Percentiles rank a stretch among this genome's conserved stretches.
These are phyloP conservation scores for Quercus mongolica DNA, from an alignment of 306 rosid species.

Conservation along the genomic window DNA sequence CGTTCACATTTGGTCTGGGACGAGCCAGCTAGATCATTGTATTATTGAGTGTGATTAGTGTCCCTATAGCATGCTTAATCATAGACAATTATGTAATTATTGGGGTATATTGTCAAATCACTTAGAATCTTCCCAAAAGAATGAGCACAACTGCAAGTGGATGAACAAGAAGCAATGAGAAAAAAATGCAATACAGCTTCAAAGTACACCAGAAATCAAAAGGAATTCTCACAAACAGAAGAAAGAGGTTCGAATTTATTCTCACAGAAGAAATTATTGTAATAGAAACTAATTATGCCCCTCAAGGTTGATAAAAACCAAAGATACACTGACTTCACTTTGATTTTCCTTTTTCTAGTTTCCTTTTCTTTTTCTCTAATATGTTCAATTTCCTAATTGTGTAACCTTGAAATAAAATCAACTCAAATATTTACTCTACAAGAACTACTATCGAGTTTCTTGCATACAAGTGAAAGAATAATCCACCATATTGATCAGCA, in stretches of 20 bases:
- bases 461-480: not conserved
- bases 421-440: conserved; percentile 20
- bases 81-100: not conserved
- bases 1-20: too few relatives aligned
- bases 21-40: too few relatives aligned
- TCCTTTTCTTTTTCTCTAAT: not conserved
- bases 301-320: not conserved
- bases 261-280: not conserved
- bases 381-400: not conserved
- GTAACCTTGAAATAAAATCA: conserved; percentile 2
- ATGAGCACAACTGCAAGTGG: not conserved
- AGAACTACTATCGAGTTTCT: not conserved
- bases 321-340: not conserved
- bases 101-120: not conserved
- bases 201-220: not conserved
- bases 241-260: not conserved
- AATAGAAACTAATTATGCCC: not conserved
- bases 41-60: too few relatives aligned
- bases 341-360: not conserved
- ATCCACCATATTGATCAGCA: not conserved
- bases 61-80: not conserved
- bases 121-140: not conserved
- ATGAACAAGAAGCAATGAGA: not conserved
- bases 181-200: not conserved
- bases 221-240: not conserved